Evolutionary conservation across 176 grass and related monocot species (phyloP).

Genomic region (Avena insularis): DNA sequence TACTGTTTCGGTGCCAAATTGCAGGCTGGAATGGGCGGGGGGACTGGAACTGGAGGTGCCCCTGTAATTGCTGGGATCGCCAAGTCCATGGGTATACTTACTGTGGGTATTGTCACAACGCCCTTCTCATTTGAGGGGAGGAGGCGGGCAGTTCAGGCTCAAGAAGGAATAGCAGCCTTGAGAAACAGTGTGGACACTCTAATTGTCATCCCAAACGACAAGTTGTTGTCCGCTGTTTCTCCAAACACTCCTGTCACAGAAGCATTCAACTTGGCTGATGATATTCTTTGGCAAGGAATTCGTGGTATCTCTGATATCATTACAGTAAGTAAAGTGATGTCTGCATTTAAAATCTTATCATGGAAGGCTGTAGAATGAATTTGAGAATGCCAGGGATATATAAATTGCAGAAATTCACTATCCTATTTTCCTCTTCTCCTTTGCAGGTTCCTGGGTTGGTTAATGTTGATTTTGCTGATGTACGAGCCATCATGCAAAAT

Average conservation of each 20-base stretch:
- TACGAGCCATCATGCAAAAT: constrained; percentile 92
- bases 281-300: constrained; percentile 88
- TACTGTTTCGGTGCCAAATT: constrained; percentile 17
- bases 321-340: constrained; percentile 57
- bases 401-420: background rate
- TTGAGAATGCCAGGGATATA: background rate
- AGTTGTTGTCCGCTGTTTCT: constrained; percentile 79
- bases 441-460: constrained; percentile 91
- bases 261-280: constrained; percentile 92
- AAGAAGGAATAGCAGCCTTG: constrained; percentile 84
- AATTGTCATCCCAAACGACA: constrained; percentile 95
- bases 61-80: constrained; percentile 84
- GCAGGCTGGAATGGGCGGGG: constrained; percentile 95
- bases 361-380: background rate
- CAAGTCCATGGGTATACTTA: constrained; percentile 85
- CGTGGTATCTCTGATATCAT: constrained; percentile 97
- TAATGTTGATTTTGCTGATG: constrained; percentile 99
- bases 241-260: constrained; percentile 85
- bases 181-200: constrained; percentile 89
- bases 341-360: background rate
- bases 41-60: constrained; percentile 86
- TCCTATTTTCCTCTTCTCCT: background rate
- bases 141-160: constrained; percentile 80
- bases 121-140: constrained; percentile 91
- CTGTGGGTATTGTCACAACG: constrained; percentile 84